Base-by-base conservation (phyloP, 2,329 filamentous ascomycete genomes). In the Acrocalymma vagum region DNA sequence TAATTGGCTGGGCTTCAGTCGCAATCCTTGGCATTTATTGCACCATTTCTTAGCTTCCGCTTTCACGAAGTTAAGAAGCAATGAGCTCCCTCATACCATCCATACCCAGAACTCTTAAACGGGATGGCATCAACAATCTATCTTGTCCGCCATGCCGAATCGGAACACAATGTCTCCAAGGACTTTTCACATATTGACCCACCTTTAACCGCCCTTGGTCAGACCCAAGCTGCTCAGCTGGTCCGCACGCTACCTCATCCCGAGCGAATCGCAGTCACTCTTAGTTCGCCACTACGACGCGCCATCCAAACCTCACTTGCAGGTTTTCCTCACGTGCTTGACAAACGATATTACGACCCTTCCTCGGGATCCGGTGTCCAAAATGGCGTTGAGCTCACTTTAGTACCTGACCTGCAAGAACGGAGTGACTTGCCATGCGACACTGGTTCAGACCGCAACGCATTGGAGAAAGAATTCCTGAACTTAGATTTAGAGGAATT, bases 301-400 rank as follows among this genome's bases (percentile, higher is more conserved):
- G 44, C 44, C 27, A 31, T 44, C 29, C 39, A 48, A 29, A 48
- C 44, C 25, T 43, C 44, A 8, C 39, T 43, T 25, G 29, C 44
- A 22, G 39, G 23, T 7, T 42, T 42, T 37, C 32, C 39, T 17
- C 31, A 34, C n/a, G 44, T 34, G 24, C 34, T 42, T 22, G 29
- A 40, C 17, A 44, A 48, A 24, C 38, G 44, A 13, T 38, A 44
- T 30, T 35, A 31, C 28, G 27, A 29, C 32, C 25, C 28, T 9
- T 25, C 21, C 27, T 45, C 42, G 10, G 36, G 23, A n/a, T 23
- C 25, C 15, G 36, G 42, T 36, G 26, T 36, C 15, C 36, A 45
- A 17, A 35, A 35, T 16, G 42, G 42, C 13, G 23, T 39, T 26
- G 36, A 45, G 37, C 36, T 41, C 27, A 31, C 22, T 31, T 31